A percentile compares a stretch with the other conserved stretches of the same genome.
Conservation (phyloP, 352 stramenopile species). For the Thraustochytrium sp. region DNA sequence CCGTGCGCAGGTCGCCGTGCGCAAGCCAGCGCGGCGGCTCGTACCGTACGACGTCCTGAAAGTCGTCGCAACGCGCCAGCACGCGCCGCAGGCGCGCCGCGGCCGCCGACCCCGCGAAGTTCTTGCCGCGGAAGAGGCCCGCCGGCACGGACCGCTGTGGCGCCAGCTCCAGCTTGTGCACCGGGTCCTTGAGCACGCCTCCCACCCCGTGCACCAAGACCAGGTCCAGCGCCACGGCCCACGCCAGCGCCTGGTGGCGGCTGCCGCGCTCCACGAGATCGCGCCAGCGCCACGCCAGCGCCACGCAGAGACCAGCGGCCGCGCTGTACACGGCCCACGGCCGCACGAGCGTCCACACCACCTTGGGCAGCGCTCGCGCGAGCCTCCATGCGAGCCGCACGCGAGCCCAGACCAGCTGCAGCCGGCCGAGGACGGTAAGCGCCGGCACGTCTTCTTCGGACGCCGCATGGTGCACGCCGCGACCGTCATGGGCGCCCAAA, state of each 20-base stretch:
- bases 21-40: not conserved
- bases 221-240: not conserved
- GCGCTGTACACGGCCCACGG: not conserved
- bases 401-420: no score
- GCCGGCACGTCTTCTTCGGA: no score
- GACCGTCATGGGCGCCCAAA: no score
- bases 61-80: not conserved
- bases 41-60: not conserved
- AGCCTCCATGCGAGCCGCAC: no score
- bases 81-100: not conserved
- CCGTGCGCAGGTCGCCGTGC: slow-evolving; percentile 21
- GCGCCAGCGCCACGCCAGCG: not conserved
- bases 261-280: not conserved
- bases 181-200: not conserved
- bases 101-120: not conserved
- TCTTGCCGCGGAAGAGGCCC: not conserved
- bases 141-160: not conserved
- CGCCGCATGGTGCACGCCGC: no score
- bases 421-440: no score
- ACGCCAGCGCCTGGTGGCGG: not conserved
- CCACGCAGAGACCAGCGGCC: not conserved
- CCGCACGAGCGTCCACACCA: not conserved
- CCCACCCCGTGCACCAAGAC: not conserved
- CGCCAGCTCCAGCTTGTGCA: not conserved
- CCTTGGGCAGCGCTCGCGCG: not conserved